Evolutionary conservation across 2,329 filamentous ascomycete genomes (phyloP).

Genomic region (Phaeosphaeria sp.): DNA sequence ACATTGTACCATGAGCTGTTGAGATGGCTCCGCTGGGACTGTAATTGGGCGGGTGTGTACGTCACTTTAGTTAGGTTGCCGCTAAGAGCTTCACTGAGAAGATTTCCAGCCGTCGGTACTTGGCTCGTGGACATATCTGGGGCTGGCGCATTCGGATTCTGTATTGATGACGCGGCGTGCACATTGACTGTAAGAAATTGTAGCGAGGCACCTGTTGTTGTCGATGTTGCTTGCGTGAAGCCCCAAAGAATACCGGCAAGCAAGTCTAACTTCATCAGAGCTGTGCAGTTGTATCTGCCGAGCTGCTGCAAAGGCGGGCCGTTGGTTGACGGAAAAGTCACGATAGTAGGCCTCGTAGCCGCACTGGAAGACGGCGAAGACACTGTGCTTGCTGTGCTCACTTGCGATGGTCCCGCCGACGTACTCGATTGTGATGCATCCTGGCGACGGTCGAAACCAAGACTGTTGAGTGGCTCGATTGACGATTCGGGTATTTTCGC

Average conservation of each 20-base stretch:
- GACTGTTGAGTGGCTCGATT: constrained; percentile 4
- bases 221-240: constrained; percentile 61
- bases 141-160: constrained; percentile 50
- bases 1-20: constrained; percentile 64
- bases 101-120: constrained; percentile 50
- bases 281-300: constrained; percentile 62
- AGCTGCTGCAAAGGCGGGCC: constrained; percentile 50
- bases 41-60: constrained; percentile 61
- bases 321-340: constrained; percentile 27
- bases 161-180: constrained; percentile 57
- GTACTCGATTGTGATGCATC: constrained; percentile 8
- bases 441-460: constrained; percentile 16
- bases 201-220: constrained; percentile 61
- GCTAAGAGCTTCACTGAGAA: background rate
- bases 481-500: constrained; percentile 26
- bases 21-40: constrained; percentile 61
- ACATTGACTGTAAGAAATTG: constrained; percentile 64
- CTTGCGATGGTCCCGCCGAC: constrained; percentile 1
- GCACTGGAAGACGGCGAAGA: constrained; percentile 10
- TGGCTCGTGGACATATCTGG: constrained; percentile 47
- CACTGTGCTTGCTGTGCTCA: constrained; percentile 1
- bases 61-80: constrained; percentile 38
- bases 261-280: constrained; percentile 57
- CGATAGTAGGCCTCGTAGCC: constrained; percentile 18
- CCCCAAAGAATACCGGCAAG: constrained; percentile 58